Evolutionary conservation across 148 eudicot species (phyloP), one percentile per base, ranked within the genome.

Genomic region (Silene latifolia): DNA sequence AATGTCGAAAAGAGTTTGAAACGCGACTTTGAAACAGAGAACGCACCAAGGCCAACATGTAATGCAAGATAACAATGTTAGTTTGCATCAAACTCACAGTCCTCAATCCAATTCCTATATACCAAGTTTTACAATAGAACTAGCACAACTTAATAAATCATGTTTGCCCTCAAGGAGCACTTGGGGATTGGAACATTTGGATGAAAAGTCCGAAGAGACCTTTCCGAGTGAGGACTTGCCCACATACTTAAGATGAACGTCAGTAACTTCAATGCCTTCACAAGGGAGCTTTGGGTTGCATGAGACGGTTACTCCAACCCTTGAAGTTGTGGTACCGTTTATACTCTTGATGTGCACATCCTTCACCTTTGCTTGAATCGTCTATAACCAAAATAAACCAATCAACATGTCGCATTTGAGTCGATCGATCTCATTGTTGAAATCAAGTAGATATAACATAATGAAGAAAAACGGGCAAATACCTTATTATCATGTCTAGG

Each of bases 211-310:
- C 12, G 12, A 20, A 1, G 8, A 10, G 7, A 15, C 20, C 35
- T 71, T 63, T 44, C 74, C 46, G 25, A 57, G 17, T 4, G 12
- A 24, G 1, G 75, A 8, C 57, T 58, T 56, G 42, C 75, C 67
- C 25, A 69, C 20, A 23, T 72, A 1, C 66, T n/a, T 13, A 46
- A 93, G 74, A 61, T 81, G 63, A 20, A 93, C 77, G 60, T 87
- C 74, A 2, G 44, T 66, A 54, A 93, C 77, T 63, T 86, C 85
- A 4, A 93, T 60, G 54, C 78, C 83, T 10, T 85, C 83, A 23
- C 96, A 93, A 9, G 91, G 98, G 18, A 53, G 19, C 11, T 78
- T 65, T 5, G 61, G 7, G 67, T 87, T 86, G 84, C 98, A 93
- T 3, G 71, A 63, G 7, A 90, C 60, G 1, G 82, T 5, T 0